Base-by-base conservation (phyloP, 148 eudicot genomes). In the Diospyros lotus region DNA sequence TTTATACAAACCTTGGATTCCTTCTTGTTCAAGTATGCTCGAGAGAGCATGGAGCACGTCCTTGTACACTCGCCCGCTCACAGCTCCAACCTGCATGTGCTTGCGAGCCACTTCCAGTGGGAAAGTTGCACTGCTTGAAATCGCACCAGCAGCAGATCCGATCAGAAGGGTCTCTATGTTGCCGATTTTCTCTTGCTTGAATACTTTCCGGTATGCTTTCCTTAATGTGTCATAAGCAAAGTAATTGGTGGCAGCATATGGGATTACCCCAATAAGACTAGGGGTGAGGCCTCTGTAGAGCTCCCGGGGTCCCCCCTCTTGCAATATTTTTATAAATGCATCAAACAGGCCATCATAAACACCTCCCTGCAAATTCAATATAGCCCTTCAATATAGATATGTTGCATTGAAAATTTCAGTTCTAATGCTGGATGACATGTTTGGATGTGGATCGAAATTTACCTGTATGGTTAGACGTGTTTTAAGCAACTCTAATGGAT, bases 71-170 rank as follows among this genome's bases (percentile, higher is more conserved):
- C 80, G 85, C 72, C 97, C 95, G 61, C 89, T 83, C 0, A 94
- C 80, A 6, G 97, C 97, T 4, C 98, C 98, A 1, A 82, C 97
- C 72, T 95, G 98, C 98, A 95, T 95, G 54, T 90, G 98, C 76
- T 95, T 95, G 13, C 97, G 85, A 5, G 98, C 98, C 77, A 95
- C 98, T 82, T 95, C 98, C 3, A 95, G 90, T 4, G 97, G 98
- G 80, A 95, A 95, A 1, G 98, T 92, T 0, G 97, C 98, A 3
- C 82, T 86, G 69, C 98, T 92, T 0, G 98, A 95, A 51, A 95
- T 81, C 45, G 98, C 98, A 42, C 98, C 98, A 0, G 98, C 97
- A n/a, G 94, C 90, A 2, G 98, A 89, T 10, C 98, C 98, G 7
- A 95, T 95, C 39, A 95, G 65, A 9, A 95, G 86, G 58, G 98